Evolutionary conservation across 2,329 filamentous ascomycete genomes (phyloP).

Genomic region (Pseudogymnoascus sp.): DNA sequence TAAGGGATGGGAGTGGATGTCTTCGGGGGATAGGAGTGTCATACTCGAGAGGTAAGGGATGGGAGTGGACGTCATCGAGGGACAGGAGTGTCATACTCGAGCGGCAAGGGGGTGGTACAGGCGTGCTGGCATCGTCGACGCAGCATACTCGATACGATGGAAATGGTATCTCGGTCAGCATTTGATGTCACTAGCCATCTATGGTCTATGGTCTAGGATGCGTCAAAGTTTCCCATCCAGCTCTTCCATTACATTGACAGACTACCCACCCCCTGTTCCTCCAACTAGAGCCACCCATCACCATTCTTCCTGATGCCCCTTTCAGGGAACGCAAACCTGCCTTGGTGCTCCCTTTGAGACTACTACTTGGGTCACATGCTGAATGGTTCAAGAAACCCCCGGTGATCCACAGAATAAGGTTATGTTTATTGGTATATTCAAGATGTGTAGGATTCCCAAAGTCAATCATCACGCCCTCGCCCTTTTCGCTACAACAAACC

Average conservation of each 20-base stretch:
- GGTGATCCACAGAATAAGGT: neutral
- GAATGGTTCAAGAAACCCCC: neutral
- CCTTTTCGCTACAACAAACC: neutral
- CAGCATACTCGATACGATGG: neutral
- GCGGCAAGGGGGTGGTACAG: neutral
- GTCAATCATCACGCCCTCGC: neutral
- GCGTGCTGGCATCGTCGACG: neutral
- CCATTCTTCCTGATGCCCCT: neutral
- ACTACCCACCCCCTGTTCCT: neutral
- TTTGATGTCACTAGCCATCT: neutral
- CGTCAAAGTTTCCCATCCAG: neutral
- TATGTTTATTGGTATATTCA: constrained; percentile 4
- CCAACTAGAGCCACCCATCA: neutral
- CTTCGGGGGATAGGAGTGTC: neutral
- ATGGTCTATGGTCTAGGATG: neutral
- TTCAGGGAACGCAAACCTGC: neutral
- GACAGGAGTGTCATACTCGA: too few species aligned
- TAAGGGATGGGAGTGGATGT: too few species aligned
- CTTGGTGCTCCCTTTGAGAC: neutral
- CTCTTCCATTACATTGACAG: neutral
- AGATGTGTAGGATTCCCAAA: neutral
- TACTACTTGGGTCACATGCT: neutral
- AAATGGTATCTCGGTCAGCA: neutral
- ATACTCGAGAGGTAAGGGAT: too few species aligned
- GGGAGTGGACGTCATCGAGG: neutral